Evolutionary conservation across 441 rosid species (phyloP).

Genomic region (Macaranga tanarius): DNA sequence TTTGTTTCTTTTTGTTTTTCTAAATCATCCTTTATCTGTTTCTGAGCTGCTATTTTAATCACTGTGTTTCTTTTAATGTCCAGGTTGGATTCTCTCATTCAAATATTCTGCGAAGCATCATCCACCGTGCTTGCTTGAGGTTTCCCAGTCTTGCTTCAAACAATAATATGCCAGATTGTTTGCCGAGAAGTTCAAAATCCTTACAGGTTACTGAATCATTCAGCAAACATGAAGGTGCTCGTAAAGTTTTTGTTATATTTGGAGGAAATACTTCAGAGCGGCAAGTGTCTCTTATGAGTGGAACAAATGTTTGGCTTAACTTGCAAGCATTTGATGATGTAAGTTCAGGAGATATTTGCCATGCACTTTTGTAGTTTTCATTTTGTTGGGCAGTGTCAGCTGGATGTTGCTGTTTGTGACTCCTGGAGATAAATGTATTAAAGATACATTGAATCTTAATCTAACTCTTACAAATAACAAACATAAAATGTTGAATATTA

Average conservation of each 20-base stretch:
- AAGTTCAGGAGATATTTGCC: constrained; percentile 35
- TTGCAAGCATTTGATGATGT: constrained; percentile 79
- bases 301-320: constrained; percentile 96
- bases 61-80: constrained; percentile 23
- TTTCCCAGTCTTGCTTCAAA: constrained; percentile 60
- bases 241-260: constrained; percentile 75
- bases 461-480: background rate
- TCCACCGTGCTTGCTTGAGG: constrained; percentile 75
- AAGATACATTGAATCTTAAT: background rate
- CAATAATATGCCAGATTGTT: constrained; percentile 42
- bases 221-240: constrained; percentile 33
- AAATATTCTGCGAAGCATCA: constrained; percentile 73
- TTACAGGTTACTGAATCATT: constrained; percentile 30
- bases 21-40: constrained; percentile 18
- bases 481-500: background rate
- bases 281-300: constrained; percentile 97
- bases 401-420: background rate
- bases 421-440: background rate
- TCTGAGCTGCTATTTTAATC: background rate
- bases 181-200: constrained; percentile 36
- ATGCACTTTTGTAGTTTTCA: constrained; percentile 11
- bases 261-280: constrained; percentile 98
- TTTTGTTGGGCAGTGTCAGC: background rate
- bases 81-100: constrained; percentile 98
- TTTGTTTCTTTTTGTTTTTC: constrained; percentile 2